Conservation (phyloP, 495 filamentous ascomycete species). For the Bacidia gigantensis region DNA sequence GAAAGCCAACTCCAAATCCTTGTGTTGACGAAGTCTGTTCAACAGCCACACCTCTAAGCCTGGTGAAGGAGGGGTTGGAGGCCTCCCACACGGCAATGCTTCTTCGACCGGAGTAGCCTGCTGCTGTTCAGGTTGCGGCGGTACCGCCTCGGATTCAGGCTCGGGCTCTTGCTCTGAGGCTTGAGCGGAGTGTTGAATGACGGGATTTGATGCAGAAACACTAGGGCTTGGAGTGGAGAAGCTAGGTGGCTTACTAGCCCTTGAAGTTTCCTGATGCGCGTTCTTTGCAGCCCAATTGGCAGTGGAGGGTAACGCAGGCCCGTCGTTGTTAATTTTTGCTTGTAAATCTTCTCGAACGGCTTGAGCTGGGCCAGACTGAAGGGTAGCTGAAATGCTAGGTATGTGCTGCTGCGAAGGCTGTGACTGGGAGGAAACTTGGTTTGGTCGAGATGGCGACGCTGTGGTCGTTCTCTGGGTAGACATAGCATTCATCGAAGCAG, state of each 20-base stretch:
- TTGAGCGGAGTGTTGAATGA: conserved; percentile 25
- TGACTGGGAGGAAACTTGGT: conserved; percentile 30
- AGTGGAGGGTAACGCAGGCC: conserved; percentile 76
- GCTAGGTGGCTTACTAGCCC: conserved; percentile 65
- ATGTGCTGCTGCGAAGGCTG: conserved; percentile 37
- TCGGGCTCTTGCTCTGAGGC: conserved; percentile 18
- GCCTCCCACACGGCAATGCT: conserved; percentile 13
- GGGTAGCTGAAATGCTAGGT: conserved; percentile 32
- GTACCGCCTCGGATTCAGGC: conserved; percentile 12
- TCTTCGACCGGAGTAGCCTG: not conserved
- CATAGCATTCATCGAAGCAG: conserved; percentile 81
- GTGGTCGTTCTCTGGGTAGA: conserved; percentile 55
- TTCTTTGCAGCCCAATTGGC: conserved; percentile 87
- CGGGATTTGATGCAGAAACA: conserved; percentile 45
- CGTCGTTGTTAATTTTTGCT: conserved; percentile 46
- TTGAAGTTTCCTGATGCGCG: conserved; percentile 50
- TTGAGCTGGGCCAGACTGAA: conserved; percentile 41
- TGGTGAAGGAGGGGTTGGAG: conserved; percentile 20
- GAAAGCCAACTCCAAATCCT: conserved; percentile 38
- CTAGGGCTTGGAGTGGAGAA: conserved; percentile 71
- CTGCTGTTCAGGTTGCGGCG: not conserved
- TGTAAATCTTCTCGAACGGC: conserved; percentile 62
- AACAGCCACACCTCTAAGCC: conserved; percentile 34
- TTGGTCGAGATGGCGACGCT: conserved; percentile 21
- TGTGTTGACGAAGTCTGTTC: conserved; percentile 40